Evolutionary conservation across 177 flowering plant genomes (phyloP).

Genomic region (Vitis hybrid): DNA sequence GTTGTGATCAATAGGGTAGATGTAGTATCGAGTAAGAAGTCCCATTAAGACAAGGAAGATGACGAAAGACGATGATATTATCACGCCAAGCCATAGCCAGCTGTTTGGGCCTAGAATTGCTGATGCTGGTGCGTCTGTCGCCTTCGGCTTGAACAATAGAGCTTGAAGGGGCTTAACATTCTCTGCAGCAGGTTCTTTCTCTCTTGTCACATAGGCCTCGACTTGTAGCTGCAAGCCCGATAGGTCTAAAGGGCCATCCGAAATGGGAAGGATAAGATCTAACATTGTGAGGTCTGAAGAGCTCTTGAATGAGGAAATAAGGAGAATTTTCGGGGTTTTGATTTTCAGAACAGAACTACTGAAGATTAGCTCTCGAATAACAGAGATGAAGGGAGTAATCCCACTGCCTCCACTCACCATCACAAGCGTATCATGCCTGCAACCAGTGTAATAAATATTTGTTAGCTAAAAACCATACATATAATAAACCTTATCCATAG

Average conservation of each 20-base stretch:
- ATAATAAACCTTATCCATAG: neutral
- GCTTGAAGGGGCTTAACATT: constrained; percentile 23
- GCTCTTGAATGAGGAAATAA: constrained; percentile 58
- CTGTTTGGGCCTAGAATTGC: constrained; percentile 47
- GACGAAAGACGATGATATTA: constrained; percentile 55
- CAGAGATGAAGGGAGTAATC: constrained; percentile 73
- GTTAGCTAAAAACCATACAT: neutral
- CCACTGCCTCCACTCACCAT: constrained; percentile 90
- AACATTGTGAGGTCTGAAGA: constrained; percentile 58
- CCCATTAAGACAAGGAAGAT: constrained; percentile 49
- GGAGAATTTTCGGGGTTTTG: constrained; percentile 44
- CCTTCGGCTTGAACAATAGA: constrained; percentile 55
- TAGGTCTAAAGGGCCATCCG: constrained; percentile 25
- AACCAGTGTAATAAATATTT: neutral
- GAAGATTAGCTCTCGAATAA: constrained; percentile 58
- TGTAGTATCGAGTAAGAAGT: constrained; percentile 38
- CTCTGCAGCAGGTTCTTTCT: constrained; percentile 31
- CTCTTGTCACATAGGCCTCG: constrained; percentile 71
- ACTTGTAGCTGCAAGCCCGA: constrained; percentile 47
- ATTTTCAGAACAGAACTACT: constrained; percentile 18
- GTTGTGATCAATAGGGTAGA: constrained; percentile 58
- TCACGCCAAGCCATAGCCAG: constrained; percentile 58
- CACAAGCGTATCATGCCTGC: constrained; percentile 75
- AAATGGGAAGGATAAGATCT: constrained; percentile 59
- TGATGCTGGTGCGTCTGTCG: constrained; percentile 42